These are phyloP conservation scores for Persicaria tinctoria DNA, from an alignment of 148 eudicot species.

Conservation along the genomic window DNA sequence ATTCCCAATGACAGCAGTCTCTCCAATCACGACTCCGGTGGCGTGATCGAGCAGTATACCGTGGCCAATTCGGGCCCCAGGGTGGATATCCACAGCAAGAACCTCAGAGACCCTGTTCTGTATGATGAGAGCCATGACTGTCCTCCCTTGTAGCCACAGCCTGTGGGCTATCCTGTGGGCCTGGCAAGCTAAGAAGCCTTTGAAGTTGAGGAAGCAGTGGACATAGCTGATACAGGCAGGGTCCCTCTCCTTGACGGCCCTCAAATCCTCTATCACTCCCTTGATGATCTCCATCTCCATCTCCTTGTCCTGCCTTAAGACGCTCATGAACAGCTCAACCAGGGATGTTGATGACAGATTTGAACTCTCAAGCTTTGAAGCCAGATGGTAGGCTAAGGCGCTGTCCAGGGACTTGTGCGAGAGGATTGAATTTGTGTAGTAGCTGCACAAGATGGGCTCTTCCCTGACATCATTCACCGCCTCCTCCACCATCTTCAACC, in stretches of 20 bases:
- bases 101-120: conserved; percentile 43
- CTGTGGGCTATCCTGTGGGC: conserved; percentile 40
- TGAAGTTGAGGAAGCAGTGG: conserved; percentile 46
- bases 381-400: conserved; percentile 30
- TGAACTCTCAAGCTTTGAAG: conserved; percentile 23
- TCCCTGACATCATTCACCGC: conserved; percentile 19
- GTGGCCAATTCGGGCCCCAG: conserved; percentile 34
- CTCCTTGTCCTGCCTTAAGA: neutral
- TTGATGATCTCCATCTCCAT: conserved; percentile 20
- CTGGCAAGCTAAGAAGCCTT: conserved; percentile 47
- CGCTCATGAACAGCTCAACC: conserved; percentile 16
- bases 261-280: conserved; percentile 30
- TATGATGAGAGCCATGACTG: conserved; percentile 19
- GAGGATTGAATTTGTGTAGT: conserved; percentile 24
- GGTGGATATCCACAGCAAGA: conserved; percentile 49
- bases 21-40: conserved; percentile 49
- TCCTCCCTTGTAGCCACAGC: conserved; percentile 28
- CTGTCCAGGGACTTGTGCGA: conserved; percentile 29
- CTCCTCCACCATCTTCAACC: conserved; percentile 17
- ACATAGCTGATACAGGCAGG: conserved; percentile 41
- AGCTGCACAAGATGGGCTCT: conserved; percentile 31
- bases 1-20: conserved; percentile 42
- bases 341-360: conserved; percentile 19
- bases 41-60: conserved; percentile 48
- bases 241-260: conserved; percentile 37